These are phyloP conservation scores for Cytospora chrysosperma DNA, from an alignment of 2,329 filamentous ascomycete genomes.

Conservation along the genomic window DNA sequence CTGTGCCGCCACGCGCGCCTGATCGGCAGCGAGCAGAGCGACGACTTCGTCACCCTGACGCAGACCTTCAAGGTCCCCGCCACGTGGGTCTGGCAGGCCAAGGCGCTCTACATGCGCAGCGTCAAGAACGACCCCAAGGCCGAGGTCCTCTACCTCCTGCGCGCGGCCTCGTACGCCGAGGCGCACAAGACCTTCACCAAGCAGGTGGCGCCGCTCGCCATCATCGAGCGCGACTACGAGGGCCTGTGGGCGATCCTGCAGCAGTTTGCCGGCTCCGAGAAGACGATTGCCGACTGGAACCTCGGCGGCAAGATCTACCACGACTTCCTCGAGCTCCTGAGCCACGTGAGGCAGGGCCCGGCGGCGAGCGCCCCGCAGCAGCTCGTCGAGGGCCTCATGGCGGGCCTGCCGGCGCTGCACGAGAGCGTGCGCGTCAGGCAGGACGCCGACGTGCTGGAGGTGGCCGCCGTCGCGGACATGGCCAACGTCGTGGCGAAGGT, in stretches of 20 bases:
- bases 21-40: constrained; percentile 59
- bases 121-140: constrained; percentile 65
- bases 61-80: constrained; percentile 68
- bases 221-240: constrained; percentile 80
- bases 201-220: constrained; percentile 75
- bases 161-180: constrained; percentile 72
- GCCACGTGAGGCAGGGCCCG: constrained; percentile 36
- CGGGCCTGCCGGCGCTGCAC: constrained; percentile 56
- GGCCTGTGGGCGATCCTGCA: constrained; percentile 67
- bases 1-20: constrained; percentile 69
- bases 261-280: constrained; percentile 65
- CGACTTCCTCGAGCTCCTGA: constrained; percentile 55
- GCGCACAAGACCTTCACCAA: constrained; percentile 82
- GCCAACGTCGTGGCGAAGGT: constrained; percentile 68
- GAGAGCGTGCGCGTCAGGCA: constrained; percentile 34
- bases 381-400: constrained; percentile 56
- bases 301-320: constrained; percentile 78
- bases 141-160: constrained; percentile 78
- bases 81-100: constrained; percentile 82
- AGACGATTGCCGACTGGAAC: constrained; percentile 70
- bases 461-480: constrained; percentile 81
- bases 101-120: constrained; percentile 77
- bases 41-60: constrained; percentile 58
- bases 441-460: constrained; percentile 48
- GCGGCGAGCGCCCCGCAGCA: constrained; percentile 34